Evolutionary conservation across 139 green algal species (phyloP), one percentile per base, ranked within the genome.

Genomic region (Chlamydomonas sphaeroides): DNA sequence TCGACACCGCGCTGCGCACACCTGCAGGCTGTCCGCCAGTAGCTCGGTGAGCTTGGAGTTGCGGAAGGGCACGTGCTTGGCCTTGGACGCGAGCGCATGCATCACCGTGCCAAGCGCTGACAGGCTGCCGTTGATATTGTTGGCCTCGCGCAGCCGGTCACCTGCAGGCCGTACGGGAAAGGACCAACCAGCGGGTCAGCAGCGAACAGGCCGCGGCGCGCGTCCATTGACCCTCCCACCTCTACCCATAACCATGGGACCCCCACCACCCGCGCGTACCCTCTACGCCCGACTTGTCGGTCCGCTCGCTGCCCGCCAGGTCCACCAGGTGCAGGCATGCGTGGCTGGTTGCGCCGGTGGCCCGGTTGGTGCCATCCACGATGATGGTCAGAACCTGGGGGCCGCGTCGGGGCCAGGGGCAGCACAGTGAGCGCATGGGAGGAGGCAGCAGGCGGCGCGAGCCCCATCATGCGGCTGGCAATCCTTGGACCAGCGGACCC

Each of bases 1-100:
- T n/a, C n/a, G n/a, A n/a, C n/a, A n/a, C n/a, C n/a, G n/a, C n/a
- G n/a, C n/a, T n/a, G n/a, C n/a, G n/a, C n/a, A 14, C 45, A 53
- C 45, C 45, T 28, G 18, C 72, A 98, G 86, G 68, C 89, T 95
- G 91, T 98, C 95, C 78, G 92, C 85, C 59, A 98, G 93, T 72
- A 98, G 87, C 88, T 96, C 90, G 21, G 96, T 98, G 20, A 98
- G 93, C 92, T 98, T 98, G 82, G 79, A 92, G 93, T 98, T 94
- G 41, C 95, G 90, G 89, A 95, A 98, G 51, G 96, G 96, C 25
- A 98, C 85, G 85, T 98, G 94, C 35, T 83, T 79, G 18, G 80
- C 59, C 65, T 93, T 89, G 86, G 92, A 91, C 6, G 93, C 93
- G 39, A 98, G 88, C 2, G 89, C 91, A 23, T 90, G 80, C 93